A percentile compares a stretch with the other conserved stretches of the same genome.
Conservation (phyloP, 768 basidiomycete species). For the Neoboletus magnificus region DNA sequence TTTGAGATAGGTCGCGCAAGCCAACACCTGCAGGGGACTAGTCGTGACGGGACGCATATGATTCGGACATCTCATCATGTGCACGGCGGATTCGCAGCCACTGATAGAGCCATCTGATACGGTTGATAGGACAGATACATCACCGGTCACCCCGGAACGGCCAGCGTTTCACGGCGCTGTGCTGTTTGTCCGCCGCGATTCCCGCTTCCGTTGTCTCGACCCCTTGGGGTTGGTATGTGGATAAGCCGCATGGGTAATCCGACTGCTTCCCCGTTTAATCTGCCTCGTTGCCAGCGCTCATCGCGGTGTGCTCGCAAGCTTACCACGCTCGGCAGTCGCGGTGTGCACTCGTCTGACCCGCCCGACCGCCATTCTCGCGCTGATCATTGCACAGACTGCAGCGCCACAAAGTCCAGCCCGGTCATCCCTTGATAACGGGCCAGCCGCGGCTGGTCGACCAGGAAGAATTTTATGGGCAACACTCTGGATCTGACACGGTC, state of each 20-base stretch:
- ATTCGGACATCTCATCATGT: slow-evolving; percentile 4
- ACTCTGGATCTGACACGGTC: neutral
- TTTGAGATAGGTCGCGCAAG: no score
- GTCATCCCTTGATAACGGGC: neutral
- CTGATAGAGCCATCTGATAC: slow-evolving; percentile 28
- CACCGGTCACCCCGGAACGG: slow-evolving; percentile 1
- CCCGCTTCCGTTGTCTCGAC: neutral
- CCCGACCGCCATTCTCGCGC: slow-evolving; percentile 7
- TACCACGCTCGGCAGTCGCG: slow-evolving; percentile 6
- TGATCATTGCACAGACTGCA: slow-evolving; percentile 13
- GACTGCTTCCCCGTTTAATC: slow-evolving; percentile 5
- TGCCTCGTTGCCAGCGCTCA: slow-evolving; percentile 10
- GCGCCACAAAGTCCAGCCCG: slow-evolving; percentile 14
- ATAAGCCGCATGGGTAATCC: neutral
- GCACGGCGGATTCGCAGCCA: slow-evolving; percentile 12
- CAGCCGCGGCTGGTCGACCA: neutral
- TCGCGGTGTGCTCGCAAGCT: slow-evolving; percentile 12
- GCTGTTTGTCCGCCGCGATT: slow-evolving; percentile 18
- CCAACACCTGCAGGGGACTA: no score
- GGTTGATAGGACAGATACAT: slow-evolving; percentile 22
- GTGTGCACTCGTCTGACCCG: neutral
- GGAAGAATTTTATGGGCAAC: neutral
- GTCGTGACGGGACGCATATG: slow-evolving; percentile 1
- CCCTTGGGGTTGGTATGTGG: neutral
- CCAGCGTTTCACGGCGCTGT: slow-evolving; percentile 23